Evolutionary conservation across 1,284 basidiomycete genomes (phyloP).

Genomic region (Fomitopsis betulina): DNA sequence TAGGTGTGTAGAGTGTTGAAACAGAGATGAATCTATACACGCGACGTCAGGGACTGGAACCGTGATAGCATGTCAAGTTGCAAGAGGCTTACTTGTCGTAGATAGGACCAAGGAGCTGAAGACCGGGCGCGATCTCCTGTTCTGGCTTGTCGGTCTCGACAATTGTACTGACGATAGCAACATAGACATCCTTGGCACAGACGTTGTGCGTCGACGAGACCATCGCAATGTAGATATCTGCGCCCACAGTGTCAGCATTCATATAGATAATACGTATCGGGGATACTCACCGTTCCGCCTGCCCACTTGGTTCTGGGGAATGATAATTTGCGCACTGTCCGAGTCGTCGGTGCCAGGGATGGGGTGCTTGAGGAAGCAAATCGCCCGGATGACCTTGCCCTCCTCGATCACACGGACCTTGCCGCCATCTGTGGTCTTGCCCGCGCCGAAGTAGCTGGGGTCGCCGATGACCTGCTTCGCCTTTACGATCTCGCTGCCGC

Average conservation of each 20-base stretch:
- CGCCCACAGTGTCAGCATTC: conserved; percentile 4
- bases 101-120: conserved; percentile 90
- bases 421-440: conserved; percentile 56
- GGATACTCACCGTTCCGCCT: conserved; percentile 84
- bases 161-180: conserved; percentile 98
- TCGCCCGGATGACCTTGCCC: conserved; percentile 93
- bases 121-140: conserved; percentile 87
- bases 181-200: conserved; percentile 90
- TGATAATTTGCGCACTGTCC: conserved; percentile 96
- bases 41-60: conserved; percentile 5
- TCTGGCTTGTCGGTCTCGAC: conserved; percentile 96
- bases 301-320: conserved; percentile 97
- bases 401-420: conserved; percentile 89
- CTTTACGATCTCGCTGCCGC: conserved; percentile 90
- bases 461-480: conserved; percentile 98
- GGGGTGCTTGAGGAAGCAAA: conserved; percentile 97
- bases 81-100: conserved; percentile 79
- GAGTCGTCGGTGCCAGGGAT: conserved; percentile 96
- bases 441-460: conserved; percentile 93
- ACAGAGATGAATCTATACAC: conserved; percentile 81
- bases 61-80: neutral
- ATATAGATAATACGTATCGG: neutral
- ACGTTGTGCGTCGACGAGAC: conserved; percentile 98
- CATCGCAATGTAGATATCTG: conserved; percentile 98
- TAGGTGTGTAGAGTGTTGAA: conserved; percentile 86